phyloP scores from a whole-genome alignment of 176 grass and related monocot species.

The Zoysia pacifica region DNA sequence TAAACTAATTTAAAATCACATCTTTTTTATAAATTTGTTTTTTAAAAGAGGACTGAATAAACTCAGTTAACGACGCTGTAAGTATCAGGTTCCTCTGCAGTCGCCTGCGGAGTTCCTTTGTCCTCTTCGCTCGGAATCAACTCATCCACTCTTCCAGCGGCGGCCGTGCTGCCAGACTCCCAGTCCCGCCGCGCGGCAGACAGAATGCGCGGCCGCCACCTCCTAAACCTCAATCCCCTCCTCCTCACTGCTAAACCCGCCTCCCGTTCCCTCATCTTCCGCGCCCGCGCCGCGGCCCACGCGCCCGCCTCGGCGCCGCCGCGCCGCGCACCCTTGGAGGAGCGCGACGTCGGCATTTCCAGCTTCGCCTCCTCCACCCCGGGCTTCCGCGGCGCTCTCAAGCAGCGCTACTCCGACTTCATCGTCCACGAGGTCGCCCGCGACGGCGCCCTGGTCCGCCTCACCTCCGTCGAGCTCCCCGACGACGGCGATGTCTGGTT shows the following conservation, averaged over 20 bases:
- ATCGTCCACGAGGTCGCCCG: constrained; percentile 82
- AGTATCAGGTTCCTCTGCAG: too few relatives aligned
- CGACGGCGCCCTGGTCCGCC: constrained; percentile 69
- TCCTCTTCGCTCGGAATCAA: too few relatives aligned
- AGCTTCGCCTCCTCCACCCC: constrained; percentile 74
- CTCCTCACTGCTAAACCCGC: constrained; percentile 23
- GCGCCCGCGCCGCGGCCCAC: not conserved
- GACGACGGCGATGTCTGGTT: constrained; percentile 40
- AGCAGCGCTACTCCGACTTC: constrained; percentile 93
- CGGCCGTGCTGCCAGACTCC: not conserved
- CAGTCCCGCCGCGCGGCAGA: not conserved
- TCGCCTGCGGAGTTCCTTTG: too few relatives aligned
- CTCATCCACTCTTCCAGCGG: not conserved
- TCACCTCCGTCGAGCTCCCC: constrained; percentile 85
- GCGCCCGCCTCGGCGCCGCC: not conserved
- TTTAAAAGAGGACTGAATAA: too few relatives aligned
- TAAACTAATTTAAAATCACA: too few relatives aligned
- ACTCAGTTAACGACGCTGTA: too few relatives aligned
- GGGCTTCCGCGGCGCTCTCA: constrained; percentile 77
- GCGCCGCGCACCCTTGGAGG: constrained; percentile 46
- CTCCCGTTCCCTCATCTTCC: not conserved
- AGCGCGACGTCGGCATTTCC: constrained; percentile 84
- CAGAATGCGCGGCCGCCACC: constrained; percentile 47
- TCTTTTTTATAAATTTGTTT: too few relatives aligned
- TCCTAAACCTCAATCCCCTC: constrained; percentile 29